Evolutionary conservation across 202 grass and related monocot genomes (phyloP), one percentile per base, ranked within the genome.

Genomic region (Tripidium arundinaceum): DNA sequence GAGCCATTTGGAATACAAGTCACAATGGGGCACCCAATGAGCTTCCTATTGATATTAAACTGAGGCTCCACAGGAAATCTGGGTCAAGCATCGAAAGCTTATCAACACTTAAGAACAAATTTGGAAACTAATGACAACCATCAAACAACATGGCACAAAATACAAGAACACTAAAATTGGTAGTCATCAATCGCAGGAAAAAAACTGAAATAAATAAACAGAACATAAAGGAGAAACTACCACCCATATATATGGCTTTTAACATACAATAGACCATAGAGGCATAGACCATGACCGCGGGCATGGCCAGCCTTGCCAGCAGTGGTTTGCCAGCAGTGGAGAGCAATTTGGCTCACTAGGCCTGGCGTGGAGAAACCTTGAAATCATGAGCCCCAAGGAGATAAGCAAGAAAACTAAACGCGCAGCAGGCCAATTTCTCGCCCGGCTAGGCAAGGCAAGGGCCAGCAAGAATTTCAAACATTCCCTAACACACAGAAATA

Each of bases 11-110:
- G 60, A 50, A 96, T 88, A 87, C 77, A 96, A 82, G 92, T 96
- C 77, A 99, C 87, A 61, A 99, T 34, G 70, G 96, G 96, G 22
- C 92, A 86, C 65, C 92, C 96, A 72, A 93, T 80, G 68, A 93
- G 88, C 81, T 93, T 99, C 65, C 84, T 58, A 33, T 77, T 67
- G 71, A 54, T 6, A 86, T 57, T 94, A 76, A 88, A 93, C 65
- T 88, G 85, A 14, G 78, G 47, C 41, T 99, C 92, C 31, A 68
- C 52, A 70, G 12, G 68, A 67, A 29, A 88, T 90, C 96, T 99
- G 77, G 12, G 16, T 75, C 22, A 64, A 79, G 62, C 55, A 83
- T 72, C 57, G 86, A 58, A 71, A 60, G 59, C 21, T 31, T 76
- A 70, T 57, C 70, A 81, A 36, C 8, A 86, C 13, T 11, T n/a